Evolutionary conservation across 352 stramenopile genomes (phyloP).

Genomic region (Globisporangium cylindrosporum): DNA sequence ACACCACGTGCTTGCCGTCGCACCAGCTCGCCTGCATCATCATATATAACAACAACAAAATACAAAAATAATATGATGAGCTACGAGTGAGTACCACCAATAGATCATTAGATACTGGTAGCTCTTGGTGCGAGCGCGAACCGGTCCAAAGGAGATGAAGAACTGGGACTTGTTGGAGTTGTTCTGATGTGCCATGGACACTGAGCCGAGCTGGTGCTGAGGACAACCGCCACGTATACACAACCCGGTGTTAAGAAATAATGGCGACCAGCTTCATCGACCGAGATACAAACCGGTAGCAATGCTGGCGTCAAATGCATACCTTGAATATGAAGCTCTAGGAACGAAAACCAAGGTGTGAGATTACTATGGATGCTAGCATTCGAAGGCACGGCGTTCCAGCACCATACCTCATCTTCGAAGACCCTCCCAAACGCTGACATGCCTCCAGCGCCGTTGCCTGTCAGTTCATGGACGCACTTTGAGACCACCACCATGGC

Average conservation of each 20-base stretch:
- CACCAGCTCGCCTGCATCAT: constrained; percentile 69
- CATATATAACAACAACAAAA: no score
- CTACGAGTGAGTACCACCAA: not conserved
- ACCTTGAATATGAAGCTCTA: constrained; percentile 90
- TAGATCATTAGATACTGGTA: not conserved
- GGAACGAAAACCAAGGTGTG: not conserved
- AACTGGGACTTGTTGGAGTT: constrained; percentile 98
- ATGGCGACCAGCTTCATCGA: not conserved
- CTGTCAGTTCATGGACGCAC: constrained; percentile 22
- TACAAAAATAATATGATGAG: not conserved
- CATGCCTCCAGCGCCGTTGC: constrained; percentile 91
- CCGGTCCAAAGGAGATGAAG: constrained; percentile 94
- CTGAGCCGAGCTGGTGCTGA: constrained; percentile 88
- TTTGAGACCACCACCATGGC: no score
- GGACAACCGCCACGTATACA: constrained; percentile 33
- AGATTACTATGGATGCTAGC: not conserved
- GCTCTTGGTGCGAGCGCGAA: constrained; percentile 16
- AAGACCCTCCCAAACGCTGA: constrained; percentile 94
- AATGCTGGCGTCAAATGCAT: not conserved
- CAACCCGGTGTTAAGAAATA: not conserved
- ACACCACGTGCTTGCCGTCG: constrained; percentile 99
- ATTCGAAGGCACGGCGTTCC: not conserved
- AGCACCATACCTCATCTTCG: constrained; percentile 89
- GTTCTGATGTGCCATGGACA: constrained; percentile 98
- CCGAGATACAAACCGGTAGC: not conserved